Conservation (phyloP, 2,329 filamentous ascomycete species). For the Pseudogymnoascus sp. region DNA sequence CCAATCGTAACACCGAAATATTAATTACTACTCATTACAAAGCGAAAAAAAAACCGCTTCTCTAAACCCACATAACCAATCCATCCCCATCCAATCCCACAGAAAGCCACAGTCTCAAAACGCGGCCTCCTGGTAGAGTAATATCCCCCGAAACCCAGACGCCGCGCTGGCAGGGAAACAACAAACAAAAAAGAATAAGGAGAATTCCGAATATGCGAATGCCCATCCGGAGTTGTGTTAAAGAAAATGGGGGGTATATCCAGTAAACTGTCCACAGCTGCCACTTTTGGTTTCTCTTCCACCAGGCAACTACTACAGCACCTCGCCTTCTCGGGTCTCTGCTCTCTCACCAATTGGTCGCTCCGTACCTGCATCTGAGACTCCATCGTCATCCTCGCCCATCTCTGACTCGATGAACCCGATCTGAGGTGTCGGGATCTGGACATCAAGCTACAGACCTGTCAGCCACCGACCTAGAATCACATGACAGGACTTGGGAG, state of each 20-base stretch:
- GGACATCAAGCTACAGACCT: conserved; percentile 3
- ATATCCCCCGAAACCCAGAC: neutral
- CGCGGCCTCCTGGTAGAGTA: neutral
- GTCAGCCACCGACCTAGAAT: neutral
- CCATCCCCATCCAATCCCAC: conserved; percentile 1
- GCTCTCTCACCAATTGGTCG: neutral
- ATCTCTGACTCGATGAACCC: conserved; percentile 5
- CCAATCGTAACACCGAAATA: no score
- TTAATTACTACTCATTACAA: no score
- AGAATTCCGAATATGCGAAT: neutral
- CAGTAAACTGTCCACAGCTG: conserved; percentile 3
- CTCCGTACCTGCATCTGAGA: neutral
- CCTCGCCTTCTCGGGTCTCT: neutral
- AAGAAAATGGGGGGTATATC: conserved; percentile 8
- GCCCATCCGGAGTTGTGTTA: conserved; percentile 8
- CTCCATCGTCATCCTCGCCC: neutral
- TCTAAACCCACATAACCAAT: neutral
- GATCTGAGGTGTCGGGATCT: conserved; percentile 13
- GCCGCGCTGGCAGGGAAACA: conserved; percentile 6
- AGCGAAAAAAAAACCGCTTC: no score
- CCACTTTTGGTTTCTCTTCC: neutral
- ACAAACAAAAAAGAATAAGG: neutral
- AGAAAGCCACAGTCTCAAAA: neutral
- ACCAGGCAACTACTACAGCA: neutral
- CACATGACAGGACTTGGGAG: neutral